Evolutionary conservation across 192 early-diverging fungal genomes (phyloP).

Genomic region (Coemansia sp.): DNA sequence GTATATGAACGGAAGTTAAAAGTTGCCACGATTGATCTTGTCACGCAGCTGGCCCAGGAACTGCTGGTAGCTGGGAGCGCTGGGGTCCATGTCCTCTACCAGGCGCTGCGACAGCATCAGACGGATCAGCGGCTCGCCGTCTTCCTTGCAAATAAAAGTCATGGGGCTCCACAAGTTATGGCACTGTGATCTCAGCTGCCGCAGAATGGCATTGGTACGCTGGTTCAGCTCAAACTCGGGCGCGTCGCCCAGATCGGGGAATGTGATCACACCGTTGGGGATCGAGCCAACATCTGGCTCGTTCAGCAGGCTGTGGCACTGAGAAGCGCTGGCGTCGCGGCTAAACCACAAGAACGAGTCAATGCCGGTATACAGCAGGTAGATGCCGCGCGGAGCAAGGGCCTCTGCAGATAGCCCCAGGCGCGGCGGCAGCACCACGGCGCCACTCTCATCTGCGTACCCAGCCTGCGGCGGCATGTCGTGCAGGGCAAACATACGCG

Average conservation of each 20-base stretch:
- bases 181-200: slow-evolving; percentile 67
- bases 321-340: slow-evolving; percentile 69
- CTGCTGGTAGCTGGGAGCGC: slow-evolving; percentile 74
- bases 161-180: slow-evolving; percentile 70
- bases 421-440: slow-evolving; percentile 71
- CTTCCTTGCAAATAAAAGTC: slow-evolving; percentile 87
- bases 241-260: slow-evolving; percentile 76
- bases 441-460: slow-evolving; percentile 46
- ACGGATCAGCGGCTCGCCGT: slow-evolving; percentile 79
- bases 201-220: slow-evolving; percentile 73
- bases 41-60: slow-evolving; percentile 74
- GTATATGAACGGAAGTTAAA: slow-evolving; percentile 6
- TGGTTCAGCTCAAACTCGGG: slow-evolving; percentile 71
- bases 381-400: slow-evolving; percentile 82
- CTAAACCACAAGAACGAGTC: slow-evolving; percentile 92
- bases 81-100: slow-evolving; percentile 88
- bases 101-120: slow-evolving; percentile 84
- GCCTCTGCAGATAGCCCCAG: slow-evolving; percentile 83
- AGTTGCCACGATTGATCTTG: slow-evolving; percentile 59
- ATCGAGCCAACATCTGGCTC: slow-evolving; percentile 32
- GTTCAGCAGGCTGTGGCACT: slow-evolving; percentile 71
- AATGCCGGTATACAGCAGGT: slow-evolving; percentile 77
- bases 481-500: slow-evolving; percentile 83
- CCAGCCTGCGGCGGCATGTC: slow-evolving; percentile 67
- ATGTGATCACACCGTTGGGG: slow-evolving; percentile 61